Conservation (phyloP, 805 yeast species). For the Wickerhamiella allomyrinae region DNA sequence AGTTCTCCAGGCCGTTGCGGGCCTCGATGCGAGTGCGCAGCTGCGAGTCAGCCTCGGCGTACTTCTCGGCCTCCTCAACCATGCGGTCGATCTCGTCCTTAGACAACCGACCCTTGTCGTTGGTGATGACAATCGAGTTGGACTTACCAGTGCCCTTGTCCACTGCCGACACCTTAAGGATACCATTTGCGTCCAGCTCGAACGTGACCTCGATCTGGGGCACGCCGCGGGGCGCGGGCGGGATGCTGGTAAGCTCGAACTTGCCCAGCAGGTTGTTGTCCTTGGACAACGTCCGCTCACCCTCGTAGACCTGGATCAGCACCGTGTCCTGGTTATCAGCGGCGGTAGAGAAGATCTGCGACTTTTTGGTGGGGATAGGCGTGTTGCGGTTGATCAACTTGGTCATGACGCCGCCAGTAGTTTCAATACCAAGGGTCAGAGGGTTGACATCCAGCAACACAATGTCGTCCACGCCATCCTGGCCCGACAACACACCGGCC, state of each 20-base stretch:
- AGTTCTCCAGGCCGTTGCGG: constrained; percentile 77
- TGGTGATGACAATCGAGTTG: constrained; percentile 80
- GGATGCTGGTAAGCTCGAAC: constrained; percentile 74
- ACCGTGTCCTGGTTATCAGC: constrained; percentile 95
- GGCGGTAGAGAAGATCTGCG: constrained; percentile 90
- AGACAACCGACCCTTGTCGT: constrained; percentile 86
- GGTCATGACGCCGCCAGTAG: constrained; percentile 97
- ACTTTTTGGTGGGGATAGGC: constrained; percentile 88
- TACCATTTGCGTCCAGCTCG: constrained; percentile 77
- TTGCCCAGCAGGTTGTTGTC: constrained; percentile 84
- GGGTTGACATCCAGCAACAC: constrained; percentile 89
- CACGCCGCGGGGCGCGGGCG: constrained; percentile 85
- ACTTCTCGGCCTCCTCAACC: constrained; percentile 96
- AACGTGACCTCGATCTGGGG: constrained; percentile 88
- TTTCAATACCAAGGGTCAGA: constrained; percentile 88
- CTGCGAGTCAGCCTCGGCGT: constrained; percentile 77
- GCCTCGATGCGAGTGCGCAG: constrained; percentile 76
- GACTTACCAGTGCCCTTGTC: constrained; percentile 92
- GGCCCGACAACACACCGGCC: constrained; percentile 95
- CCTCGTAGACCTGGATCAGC: constrained; percentile 84
- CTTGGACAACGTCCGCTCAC: constrained; percentile 90
- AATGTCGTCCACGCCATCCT: constrained; percentile 80
- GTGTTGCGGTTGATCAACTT: constrained; percentile 89
- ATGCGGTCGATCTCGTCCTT: constrained; percentile 92
- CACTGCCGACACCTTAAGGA: constrained; percentile 69